Base-by-base conservation (phyloP, 164 flowering plant genomes). In the Tetracentron sinense region DNA sequence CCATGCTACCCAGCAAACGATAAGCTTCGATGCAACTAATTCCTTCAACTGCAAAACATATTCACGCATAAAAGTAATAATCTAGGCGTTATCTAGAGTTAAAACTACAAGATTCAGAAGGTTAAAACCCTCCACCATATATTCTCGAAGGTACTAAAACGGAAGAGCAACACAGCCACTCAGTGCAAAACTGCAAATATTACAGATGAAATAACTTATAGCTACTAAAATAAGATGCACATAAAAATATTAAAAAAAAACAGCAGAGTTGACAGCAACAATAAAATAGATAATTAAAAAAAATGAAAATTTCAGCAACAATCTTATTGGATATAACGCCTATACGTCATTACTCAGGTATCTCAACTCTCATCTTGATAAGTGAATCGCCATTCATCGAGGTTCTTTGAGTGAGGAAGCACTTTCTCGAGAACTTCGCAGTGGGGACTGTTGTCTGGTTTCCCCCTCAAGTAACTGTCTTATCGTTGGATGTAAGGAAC, bases 251-350 rank as follows among this genome's bases (percentile, higher is more conserved):
- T 38, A 16, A 38, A 12, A 7, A 11, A 54, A 38, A 42, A 63
- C 6, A 10, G 29, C n/a, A n/a, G n/a, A n/a, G n/a, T n/a, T n/a
- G n/a, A n/a, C n/a, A n/a, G n/a, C n/a, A n/a, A n/a, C n/a, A n/a
- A n/a, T n/a, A 63, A 33, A 15, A 33, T 23, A 11, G 16, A 57
- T n/a, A 57, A 42, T 15, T 22, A 19, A 47, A 11, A 7, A 33
- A 46, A 19, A 20, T 12, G 21, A 30, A 49, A 28, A 50, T 46
- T 30, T 23, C 28, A 30, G 54, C 5, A 55, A 55, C 28, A 3
- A 52, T 42, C 47, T 67, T 60, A 67, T 67, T 54, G 27, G 56
- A 33, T 42, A 54, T 46, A 61, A 61, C 23, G 65, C 46, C 4
- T 35, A 47, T 53, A 67, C 54, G 61, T 42, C 38, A 44, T 44